Evolutionary conservation across 352 stramenopile species (phyloP).

Genomic region (Globisporangium iwayamae): DNA sequence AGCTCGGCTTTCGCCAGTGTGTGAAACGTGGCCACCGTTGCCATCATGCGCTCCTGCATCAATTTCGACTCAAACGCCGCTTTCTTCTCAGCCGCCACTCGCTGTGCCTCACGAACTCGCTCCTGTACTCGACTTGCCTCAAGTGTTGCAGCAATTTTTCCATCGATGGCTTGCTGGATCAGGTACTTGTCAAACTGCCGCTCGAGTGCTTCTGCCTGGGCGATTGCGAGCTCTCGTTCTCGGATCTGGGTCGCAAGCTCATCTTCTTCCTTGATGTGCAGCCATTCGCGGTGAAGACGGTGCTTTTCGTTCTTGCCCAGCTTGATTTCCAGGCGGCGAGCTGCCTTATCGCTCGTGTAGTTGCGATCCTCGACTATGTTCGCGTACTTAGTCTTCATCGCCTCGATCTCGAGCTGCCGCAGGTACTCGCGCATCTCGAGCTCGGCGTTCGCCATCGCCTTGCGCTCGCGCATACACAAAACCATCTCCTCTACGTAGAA

Average conservation of each 20-base stretch:
- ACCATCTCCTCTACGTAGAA: conserved; percentile 73
- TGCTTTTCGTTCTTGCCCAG: conserved; percentile 77
- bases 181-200: conserved; percentile 63
- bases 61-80: conserved; percentile 48
- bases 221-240: conserved; percentile 39
- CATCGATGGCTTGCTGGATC: conserved; percentile 50
- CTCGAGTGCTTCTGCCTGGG: conserved; percentile 40
- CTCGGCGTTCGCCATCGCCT: conserved; percentile 59
- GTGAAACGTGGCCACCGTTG: conserved; percentile 52
- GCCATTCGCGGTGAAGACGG: conserved; percentile 66
- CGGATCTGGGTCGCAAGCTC: conserved; percentile 55
- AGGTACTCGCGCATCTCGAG: conserved; percentile 71
- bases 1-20: conserved; percentile 28
- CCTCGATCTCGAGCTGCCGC: conserved; percentile 56
- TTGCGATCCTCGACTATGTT: conserved; percentile 62
- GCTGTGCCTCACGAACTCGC: conserved; percentile 43
- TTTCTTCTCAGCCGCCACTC: conserved; percentile 37
- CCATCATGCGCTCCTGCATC: conserved; percentile 63
- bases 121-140: conserved; percentile 42
- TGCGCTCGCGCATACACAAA: conserved; percentile 54
- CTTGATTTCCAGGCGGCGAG: conserved; percentile 74
- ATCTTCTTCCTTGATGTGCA: conserved; percentile 61
- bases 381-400: conserved; percentile 74
- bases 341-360: conserved; percentile 57
- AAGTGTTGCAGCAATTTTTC: conserved; percentile 39